Evolutionary conservation across 176 grass and related monocot genomes (phyloP).

Genomic region (Hyparrhenia diplandra): DNA sequence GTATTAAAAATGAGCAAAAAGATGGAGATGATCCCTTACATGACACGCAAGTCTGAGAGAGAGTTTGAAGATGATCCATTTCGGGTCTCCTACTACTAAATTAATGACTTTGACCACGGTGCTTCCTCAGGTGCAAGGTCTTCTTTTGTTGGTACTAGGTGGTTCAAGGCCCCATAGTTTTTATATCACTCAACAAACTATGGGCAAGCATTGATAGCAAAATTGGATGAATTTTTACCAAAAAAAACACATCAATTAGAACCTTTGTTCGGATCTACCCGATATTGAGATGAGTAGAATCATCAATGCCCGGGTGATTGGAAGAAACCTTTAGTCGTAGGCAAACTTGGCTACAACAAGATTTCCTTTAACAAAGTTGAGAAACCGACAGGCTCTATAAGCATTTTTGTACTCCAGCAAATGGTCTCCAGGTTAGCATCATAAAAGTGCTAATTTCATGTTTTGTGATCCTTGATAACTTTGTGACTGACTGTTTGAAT

Average conservation of each 20-base stretch:
- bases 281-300: too few relatives aligned
- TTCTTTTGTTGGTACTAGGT: slow-evolving; percentile 85
- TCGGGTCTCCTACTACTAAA: slow-evolving; percentile 61
- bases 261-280: too few relatives aligned
- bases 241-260: too few relatives aligned
- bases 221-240: slow-evolving; percentile 92
- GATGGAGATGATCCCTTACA: slow-evolving; percentile 75
- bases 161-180: slow-evolving; percentile 85
- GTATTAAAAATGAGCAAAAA: slow-evolving; percentile 68
- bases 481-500: slow-evolving; percentile 40
- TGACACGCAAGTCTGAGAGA: slow-evolving; percentile 71
- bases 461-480: too few relatives aligned
- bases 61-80: slow-evolving; percentile 71
- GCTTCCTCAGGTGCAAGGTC: too few relatives aligned
- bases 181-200: too few relatives aligned
- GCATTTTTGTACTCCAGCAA: too few relatives aligned
- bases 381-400: slow-evolving; percentile 43
- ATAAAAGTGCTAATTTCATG: slow-evolving; percentile 56
- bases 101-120: too few relatives aligned
- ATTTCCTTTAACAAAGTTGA: too few relatives aligned
- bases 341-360: slow-evolving; percentile 73
- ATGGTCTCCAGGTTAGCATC: slow-evolving; percentile 56
- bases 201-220: slow-evolving; percentile 61
- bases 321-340: slow-evolving; percentile 66
- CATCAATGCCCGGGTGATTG: too few relatives aligned